These are phyloP conservation scores for Talaromyces rugulosus DNA, from an alignment of 2,329 filamentous ascomycete genomes.

Conservation along the genomic window DNA sequence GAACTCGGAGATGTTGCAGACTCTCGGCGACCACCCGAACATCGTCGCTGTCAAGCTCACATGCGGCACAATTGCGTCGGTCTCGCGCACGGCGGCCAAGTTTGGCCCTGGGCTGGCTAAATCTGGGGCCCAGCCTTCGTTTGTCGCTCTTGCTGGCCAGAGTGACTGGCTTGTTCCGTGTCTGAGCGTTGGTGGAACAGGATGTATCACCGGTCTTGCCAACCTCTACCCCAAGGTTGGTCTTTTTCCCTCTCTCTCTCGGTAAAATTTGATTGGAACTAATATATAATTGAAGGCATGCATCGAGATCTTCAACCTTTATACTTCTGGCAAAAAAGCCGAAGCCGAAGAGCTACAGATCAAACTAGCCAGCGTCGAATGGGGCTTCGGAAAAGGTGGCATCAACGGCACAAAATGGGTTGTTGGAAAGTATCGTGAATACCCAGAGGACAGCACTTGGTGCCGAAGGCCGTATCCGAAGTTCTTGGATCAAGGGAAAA, in stretches of 20 bases:
- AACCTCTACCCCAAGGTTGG: slow-evolving; percentile 55
- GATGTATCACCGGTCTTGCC: slow-evolving; percentile 60
- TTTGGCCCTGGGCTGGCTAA: slow-evolving; percentile 25
- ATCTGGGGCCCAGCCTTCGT: slow-evolving; percentile 18
- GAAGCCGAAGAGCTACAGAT: slow-evolving; percentile 50
- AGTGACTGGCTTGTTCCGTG: slow-evolving; percentile 51
- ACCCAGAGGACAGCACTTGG: slow-evolving; percentile 48
- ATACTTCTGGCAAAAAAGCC: slow-evolving; percentile 41
- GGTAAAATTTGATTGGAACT: background rate
- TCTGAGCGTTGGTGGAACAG: slow-evolving; percentile 54
- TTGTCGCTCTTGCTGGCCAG: slow-evolving; percentile 40
- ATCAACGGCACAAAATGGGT: slow-evolving; percentile 60
- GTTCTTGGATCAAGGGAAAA: slow-evolving; percentile 45
- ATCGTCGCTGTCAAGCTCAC: slow-evolving; percentile 36
- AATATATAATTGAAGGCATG: slow-evolving; percentile 31
- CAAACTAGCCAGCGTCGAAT: slow-evolving; percentile 51
- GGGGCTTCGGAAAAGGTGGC: slow-evolving; percentile 55
- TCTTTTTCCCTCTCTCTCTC: background rate
- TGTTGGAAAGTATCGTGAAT: slow-evolving; percentile 52
- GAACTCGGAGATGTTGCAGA: slow-evolving; percentile 35
- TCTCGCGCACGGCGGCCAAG: slow-evolving; percentile 34
- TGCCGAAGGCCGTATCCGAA: slow-evolving; percentile 53
- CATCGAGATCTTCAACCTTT: slow-evolving; percentile 49
- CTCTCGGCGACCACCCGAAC: slow-evolving; percentile 29
- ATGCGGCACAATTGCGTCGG: slow-evolving; percentile 38